Percentiles rank a stretch among this genome's conserved stretches.
phyloP scores from a whole-genome alignment of 208 protist species.

The Trypanosoma avium region DNA sequence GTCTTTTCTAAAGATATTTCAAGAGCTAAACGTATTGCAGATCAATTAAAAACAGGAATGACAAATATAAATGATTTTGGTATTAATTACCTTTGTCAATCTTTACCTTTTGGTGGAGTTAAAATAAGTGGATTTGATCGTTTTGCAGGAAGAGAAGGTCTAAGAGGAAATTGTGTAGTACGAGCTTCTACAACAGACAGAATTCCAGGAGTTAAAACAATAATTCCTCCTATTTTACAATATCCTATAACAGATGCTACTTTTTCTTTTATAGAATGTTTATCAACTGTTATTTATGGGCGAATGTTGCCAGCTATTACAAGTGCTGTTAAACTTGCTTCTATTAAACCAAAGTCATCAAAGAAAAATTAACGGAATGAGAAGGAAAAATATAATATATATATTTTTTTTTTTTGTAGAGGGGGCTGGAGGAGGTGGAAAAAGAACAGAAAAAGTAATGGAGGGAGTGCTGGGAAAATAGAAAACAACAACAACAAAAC shows the following conservation, averaged over 20 bases:
- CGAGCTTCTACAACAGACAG: slow-evolving; percentile 82
- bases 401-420: no score
- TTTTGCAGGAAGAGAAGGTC: slow-evolving; percentile 93
- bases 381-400: slow-evolving; percentile 1
- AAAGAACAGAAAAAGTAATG: not conserved
- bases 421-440: slow-evolving; percentile 1
- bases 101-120: slow-evolving; percentile 95
- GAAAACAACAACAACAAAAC: no score
- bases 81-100: slow-evolving; percentile 95
- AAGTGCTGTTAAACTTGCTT: slow-evolving; percentile 50
- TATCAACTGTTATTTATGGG: slow-evolving; percentile 74
- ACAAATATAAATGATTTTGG: slow-evolving; percentile 95
- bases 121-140: slow-evolving; percentile 96
- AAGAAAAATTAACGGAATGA: slow-evolving; percentile 13
- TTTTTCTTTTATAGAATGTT: slow-evolving; percentile 83
- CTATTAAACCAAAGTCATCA: slow-evolving; percentile 40
- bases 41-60: slow-evolving; percentile 87
- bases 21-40: slow-evolving; percentile 82
- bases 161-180: slow-evolving; percentile 91
- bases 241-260: slow-evolving; percentile 75
- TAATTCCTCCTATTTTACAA: slow-evolving; percentile 78
- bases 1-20: slow-evolving; percentile 83
- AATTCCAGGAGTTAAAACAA: slow-evolving; percentile 85
- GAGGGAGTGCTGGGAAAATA: no score
- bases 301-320: slow-evolving; percentile 45